These are phyloP conservation scores for Rheum nobile DNA, from an alignment of 148 eudicot genomes.

Conservation along the genomic window DNA sequence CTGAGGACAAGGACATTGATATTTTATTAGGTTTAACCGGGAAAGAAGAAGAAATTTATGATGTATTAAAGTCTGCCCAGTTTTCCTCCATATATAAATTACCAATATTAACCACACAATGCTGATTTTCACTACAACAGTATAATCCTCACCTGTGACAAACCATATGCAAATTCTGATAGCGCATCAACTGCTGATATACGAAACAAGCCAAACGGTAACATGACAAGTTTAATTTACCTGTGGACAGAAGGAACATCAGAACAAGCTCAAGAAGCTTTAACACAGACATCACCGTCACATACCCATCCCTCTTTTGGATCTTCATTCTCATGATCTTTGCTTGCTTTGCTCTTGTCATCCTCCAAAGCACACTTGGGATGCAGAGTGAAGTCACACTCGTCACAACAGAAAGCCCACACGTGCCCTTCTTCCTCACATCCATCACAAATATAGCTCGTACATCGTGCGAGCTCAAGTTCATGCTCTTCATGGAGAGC, in stretches of 20 bases:
- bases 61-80: no score
- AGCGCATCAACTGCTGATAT: no score
- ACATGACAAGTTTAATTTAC: neutral
- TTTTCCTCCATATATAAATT: no score
- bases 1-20: no score
- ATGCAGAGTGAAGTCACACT: conserved; percentile 55
- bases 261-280: neutral
- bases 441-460: conserved; percentile 31
- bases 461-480: conserved; percentile 33
- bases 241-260: neutral
- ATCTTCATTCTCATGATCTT: conserved; percentile 11
- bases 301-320: conserved; percentile 41
- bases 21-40: no score
- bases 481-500: conserved; percentile 42
- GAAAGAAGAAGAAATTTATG: no score
- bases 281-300: conserved; percentile 43
- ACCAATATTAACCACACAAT: no score
- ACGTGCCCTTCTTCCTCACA: conserved; percentile 39
- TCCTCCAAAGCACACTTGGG: conserved; percentile 54
- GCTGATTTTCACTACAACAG: no score
- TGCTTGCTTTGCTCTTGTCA: conserved; percentile 11
- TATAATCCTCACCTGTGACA: no score
- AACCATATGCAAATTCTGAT: no score
- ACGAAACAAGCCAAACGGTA: neutral
- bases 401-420: conserved; percentile 51